Evolutionary conservation across 2,329 filamentous ascomycete species (phyloP).

Genomic region (Phoma sp.): DNA sequence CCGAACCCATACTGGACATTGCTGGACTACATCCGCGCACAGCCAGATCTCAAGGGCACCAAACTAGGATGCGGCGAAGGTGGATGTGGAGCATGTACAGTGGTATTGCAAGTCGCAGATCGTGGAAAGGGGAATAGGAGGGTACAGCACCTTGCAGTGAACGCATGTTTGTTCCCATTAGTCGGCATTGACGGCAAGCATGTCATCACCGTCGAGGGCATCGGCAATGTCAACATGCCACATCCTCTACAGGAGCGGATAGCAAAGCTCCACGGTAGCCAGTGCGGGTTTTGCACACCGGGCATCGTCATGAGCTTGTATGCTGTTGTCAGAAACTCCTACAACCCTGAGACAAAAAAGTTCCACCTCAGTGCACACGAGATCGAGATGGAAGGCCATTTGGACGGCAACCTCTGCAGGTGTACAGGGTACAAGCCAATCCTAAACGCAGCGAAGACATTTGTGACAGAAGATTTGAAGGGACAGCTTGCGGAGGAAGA

Average conservation of each 20-base stretch:
- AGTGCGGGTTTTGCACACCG: conserved; percentile 94
- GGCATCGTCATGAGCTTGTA: conserved; percentile 95
- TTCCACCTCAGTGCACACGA: conserved; percentile 46
- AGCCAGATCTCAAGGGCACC: conserved; percentile 89
- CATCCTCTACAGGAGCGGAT: conserved; percentile 91
- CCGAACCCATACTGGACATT: conserved; percentile 90
- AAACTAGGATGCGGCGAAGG: conserved; percentile 96
- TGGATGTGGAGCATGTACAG: conserved; percentile 93
- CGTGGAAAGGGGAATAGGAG: conserved; percentile 80
- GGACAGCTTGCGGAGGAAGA: conserved; percentile 57
- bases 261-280: conserved; percentile 87
- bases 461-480: conserved; percentile 64
- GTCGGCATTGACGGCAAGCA: conserved; percentile 95
- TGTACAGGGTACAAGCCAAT: conserved; percentile 96
- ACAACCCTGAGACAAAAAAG: conserved; percentile 43
- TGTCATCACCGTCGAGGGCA: conserved; percentile 95
- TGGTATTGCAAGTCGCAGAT: conserved; percentile 59
- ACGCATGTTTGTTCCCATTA: conserved; percentile 89
- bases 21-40: conserved; percentile 83
- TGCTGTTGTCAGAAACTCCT: conserved; percentile 79
- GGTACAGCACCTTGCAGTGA: conserved; percentile 93
- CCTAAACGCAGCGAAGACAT: conserved; percentile 89
- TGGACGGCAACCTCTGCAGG: conserved; percentile 92
- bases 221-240: conserved; percentile 82
- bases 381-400: conserved; percentile 58